These are phyloP conservation scores for Tulasnella sp. DNA, from an alignment of 768 basidiomycete genomes.

Conservation along the genomic window DNA sequence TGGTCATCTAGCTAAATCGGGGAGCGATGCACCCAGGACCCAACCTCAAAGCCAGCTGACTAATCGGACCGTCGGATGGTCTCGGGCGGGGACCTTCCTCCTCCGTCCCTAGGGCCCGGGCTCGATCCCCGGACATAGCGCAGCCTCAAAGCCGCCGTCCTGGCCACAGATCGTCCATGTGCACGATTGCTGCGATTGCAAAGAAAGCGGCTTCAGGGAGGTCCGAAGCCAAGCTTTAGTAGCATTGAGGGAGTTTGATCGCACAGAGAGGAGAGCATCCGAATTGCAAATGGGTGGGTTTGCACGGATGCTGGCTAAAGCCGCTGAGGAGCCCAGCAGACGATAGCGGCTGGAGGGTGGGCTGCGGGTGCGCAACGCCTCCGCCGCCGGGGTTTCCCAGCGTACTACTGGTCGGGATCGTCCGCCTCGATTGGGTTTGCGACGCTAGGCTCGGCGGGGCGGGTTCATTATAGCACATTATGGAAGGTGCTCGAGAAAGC, in stretches of 20 bases:
- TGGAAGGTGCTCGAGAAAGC: not conserved
- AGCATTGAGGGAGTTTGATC: not conserved
- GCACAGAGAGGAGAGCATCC: not conserved
- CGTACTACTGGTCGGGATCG: too few species aligned
- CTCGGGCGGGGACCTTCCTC: not conserved
- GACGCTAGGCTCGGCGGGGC: not conserved
- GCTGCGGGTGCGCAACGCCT: not conserved
- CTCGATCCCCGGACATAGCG: not conserved
- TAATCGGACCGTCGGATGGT: not conserved
- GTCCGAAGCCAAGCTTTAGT: not conserved
- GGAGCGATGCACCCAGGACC: slow-evolving; percentile 1
- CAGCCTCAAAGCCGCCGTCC: not conserved
- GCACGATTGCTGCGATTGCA: not conserved
- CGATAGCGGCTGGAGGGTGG: not conserved
- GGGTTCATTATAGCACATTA: not conserved
- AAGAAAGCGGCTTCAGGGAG: not conserved
- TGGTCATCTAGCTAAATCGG: not conserved
- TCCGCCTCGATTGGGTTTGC: too few species aligned
- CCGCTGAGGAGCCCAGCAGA: not conserved
- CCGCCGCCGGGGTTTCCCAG: too few species aligned
- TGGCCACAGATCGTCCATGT: not conserved
- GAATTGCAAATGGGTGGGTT: not conserved
- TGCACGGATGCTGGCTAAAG: not conserved
- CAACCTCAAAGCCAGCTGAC: not conserved
- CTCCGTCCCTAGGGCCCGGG: not conserved